Base-by-base conservation (phyloP, 1,139 yeast genomes). In the Groenewaldozyma sp. region DNA sequence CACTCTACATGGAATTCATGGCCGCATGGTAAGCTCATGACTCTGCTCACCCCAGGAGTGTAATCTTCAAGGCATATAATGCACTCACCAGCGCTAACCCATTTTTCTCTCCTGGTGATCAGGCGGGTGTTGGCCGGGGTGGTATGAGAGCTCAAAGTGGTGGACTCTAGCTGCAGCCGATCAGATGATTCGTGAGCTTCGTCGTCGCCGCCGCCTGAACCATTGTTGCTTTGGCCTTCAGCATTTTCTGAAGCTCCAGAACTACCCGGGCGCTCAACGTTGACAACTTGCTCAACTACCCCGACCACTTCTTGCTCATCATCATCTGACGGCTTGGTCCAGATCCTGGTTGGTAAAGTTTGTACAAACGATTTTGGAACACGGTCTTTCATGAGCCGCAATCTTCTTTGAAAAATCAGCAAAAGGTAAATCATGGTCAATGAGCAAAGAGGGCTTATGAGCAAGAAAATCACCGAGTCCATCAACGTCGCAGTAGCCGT, bases 1-100 rank as follows among this genome's bases (percentile, higher is more conserved):
- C 71, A 67, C 13, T 51, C 56, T 5, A 53, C 54, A 45, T 67
- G 72, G 51, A 63, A 67, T 47, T 65, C 70, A 47, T 67, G 72
- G 9, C 58, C 59, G 44, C 71, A 67, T 1, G 71, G 72, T 27
- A 67, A 51, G 24, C 55, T 53, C 65, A 64, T 56, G 24, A 66
- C 62, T 31, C 47, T 51, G 24, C 59, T 48, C 28, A 51, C 56
- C 7, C 62, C 63, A 9, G 56, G 52, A 7, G 51, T 54, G 41
- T 62, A 66, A 44, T 63, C 64, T 36, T 67, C 71, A 26, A 66
- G 54, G 37, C 71, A 66, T 16, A 66, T 63, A 33, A 62, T 64
- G 49, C 71, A 66, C 46, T 63, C 67, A 18, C 60, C 63, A 2
- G 63, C 49, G 21, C 61, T 54, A 13, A 57, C 62, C 65, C 65